Base-by-base conservation (phyloP, 371 early-diverging fungal species). In the Syncephalastrum contaminatum region DNA sequence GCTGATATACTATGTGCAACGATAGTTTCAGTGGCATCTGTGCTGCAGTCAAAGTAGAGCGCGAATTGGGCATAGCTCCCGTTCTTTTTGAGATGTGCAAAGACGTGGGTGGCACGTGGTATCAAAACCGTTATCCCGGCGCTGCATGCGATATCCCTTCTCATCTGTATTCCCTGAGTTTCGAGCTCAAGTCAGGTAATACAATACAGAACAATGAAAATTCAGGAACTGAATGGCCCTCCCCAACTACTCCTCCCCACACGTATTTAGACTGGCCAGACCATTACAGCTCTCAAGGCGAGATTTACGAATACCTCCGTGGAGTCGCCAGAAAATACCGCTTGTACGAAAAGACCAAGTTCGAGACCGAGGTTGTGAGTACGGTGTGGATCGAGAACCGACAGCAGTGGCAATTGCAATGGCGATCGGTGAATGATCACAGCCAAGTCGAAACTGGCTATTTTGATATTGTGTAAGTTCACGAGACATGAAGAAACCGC, bases 71-170 rank as follows among this genome's bases (percentile, higher is more conserved):
- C 22, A 60, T 82, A 36, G 61, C 36, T 44, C 72, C 63, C 48
- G 63, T 69, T 24, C 56, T 88, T 14, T 85, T 75, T 62, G 88
- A 88, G 50, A 66, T 70, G 22, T 70, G 70, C 19, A 60, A 67
- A 4, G 81, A 77, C 25, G 63, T 86, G 15, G 86, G 85, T 1
- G 88, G 86, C 7, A 84, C 83, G 5, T 88, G 88, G 88, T 67
- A 70, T 48, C 56, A 66, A 19, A 88, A 86, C 61, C 78, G 61
- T 0, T 86, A 86, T 49, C 86, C 85, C 18, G 87, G 85, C 0
- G 70, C 54, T 2, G 54, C 41, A 18, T 83, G 85, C 57, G 85
- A 88, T 67, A 69, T 86, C 16, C 69, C 75, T 15, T 75, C 82
- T 3, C 80, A 83, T 63, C 56, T 79, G 24, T 88, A 85, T 64